phyloP scores from a whole-genome alignment of 1,139 yeast species.

The Arxiozyma telluris region DNA sequence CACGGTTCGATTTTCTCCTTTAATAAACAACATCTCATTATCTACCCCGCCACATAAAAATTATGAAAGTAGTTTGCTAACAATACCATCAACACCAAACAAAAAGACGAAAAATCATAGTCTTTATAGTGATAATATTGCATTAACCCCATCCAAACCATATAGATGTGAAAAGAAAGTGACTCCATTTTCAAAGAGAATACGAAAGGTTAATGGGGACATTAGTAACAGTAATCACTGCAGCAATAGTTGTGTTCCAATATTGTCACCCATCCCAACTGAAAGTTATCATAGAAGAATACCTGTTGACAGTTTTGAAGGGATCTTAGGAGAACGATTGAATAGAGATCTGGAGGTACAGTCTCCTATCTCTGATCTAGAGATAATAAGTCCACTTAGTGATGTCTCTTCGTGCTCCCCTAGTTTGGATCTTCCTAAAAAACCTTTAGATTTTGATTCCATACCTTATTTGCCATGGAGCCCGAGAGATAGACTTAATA shows the following conservation, averaged over 20 bases:
- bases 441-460: slow-evolving; percentile 6
- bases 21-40: background rate
- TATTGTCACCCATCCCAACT: slow-evolving; percentile 1
- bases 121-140: background rate
- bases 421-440: slow-evolving; percentile 6
- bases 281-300: background rate
- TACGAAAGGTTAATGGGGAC: background rate
- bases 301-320: slow-evolving; percentile 3
- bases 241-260: background rate
- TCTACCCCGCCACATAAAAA: slow-evolving; percentile 10
- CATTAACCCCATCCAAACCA: slow-evolving; percentile 10
- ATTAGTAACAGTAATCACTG: background rate
- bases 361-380: slow-evolving; percentile 11
- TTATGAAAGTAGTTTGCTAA: background rate
- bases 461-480: slow-evolving; percentile 2
- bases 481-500: background rate
- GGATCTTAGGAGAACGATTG: slow-evolving; percentile 5
- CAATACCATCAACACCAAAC: slow-evolving; percentile 13
- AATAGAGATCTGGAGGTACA: slow-evolving; percentile 1
- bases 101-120: slow-evolving; percentile 6
- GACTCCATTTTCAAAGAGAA: background rate
- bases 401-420: slow-evolving; percentile 15
- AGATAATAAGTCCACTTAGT: slow-evolving; percentile 16
- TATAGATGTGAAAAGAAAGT: slow-evolving; percentile 3
- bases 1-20: background rate